Evolutionary conservation across 192 early-diverging fungal genomes (phyloP), one percentile per base, ranked within the genome.

Genomic region (Linnemannia zychae): DNA sequence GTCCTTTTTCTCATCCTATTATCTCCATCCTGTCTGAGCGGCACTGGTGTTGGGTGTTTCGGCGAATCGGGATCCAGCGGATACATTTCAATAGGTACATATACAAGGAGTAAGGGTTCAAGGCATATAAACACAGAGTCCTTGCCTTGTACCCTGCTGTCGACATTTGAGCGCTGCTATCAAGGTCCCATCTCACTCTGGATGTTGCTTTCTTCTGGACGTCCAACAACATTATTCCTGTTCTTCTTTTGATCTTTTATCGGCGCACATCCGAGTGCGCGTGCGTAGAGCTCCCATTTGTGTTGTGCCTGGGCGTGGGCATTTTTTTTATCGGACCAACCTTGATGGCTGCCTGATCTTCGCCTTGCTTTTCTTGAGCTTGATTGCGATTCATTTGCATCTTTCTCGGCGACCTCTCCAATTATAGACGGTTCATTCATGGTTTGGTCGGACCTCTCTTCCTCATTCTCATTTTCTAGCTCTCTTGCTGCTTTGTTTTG

Each of bases 181-280:
- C 57, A 28, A 31, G 57, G 57, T 60, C 57, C n/a, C 20, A 60
- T 60, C 57, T 9, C n/a, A 60, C 57, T 60, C 4, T 44, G 4
- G 40, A 3, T 9, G 1, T 60, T 60, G 4, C 28, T 11, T 60
- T 31, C 24, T 60, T 31, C 22, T 24, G 1, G 18, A 60, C 57
- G 57, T 60, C 57, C 57, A 60, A 12, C 57, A 24, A 60, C 24
- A 24, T 60, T 60, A n/a, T 31, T 2, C 13, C 3, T 31, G 12
- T 28, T 12, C 28, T 31, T 63, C 52, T 63, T 63, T 31, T 63
- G 28, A 63, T 63, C 57, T 63, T 57, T 63, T 63, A 63, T 63
- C 57, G 57, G 57, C 3, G 28, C 24, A 3, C 28, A 63, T 63
- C 57, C 57, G 24, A n/a, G n/a, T 28, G 57, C 57, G 57, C 57